Evolutionary conservation across 352 stramenopile genomes (phyloP), one percentile per base, ranked within the genome.

Genomic region (Globisporangium perplexum): DNA sequence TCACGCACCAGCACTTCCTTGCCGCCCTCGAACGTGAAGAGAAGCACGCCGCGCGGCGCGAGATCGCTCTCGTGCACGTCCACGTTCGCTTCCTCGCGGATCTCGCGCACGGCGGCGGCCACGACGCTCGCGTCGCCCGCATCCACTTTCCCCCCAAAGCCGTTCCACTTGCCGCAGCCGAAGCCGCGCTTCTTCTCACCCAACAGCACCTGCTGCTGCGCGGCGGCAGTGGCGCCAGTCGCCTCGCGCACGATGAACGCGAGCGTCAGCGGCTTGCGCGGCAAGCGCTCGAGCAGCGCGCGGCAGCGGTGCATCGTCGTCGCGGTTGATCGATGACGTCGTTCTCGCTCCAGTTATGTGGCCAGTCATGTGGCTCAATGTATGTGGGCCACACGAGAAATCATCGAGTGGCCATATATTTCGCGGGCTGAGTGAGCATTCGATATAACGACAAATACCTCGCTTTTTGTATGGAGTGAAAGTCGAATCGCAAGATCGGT

Each of bases 131-230:
- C 65, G 57, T 97, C 89, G 20, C 65, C 65, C 6, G 58, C 7
- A 52, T 96, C 85, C 20, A 97, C 77, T 63, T 97, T 97, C 7
- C 89, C 88, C 6, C 89, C 89, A 58, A 96, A 97, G 30, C 89
- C 86, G 57, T 96, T 97, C 84, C 84, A 96, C 58, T 96, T 96
- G 51, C 86, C 87, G 44, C 67, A 33, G 17, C 89, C 88, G 50
- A 97, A 95, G 35, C 89, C 89, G 36, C 87, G 78, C 61, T 97
- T 96, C 65, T 97, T 97, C 64, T 93, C 67, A 3, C 88, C 88
- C 20, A 95, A 66, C 30, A 95, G 66, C 31, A 93, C 69, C 46
- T 90, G 55, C 26, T 41, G 26, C 31, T 30, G 31, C 11, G 12
- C 22, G 47, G 7, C 23, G 1, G 15, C 26, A 3, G 36, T 3